Percentiles rank a stretch among this genome's conserved stretches.
These are phyloP conservation scores for Ramalina intermedia DNA, from an alignment of 495 filamentous ascomycete genomes.

Conservation along the genomic window DNA sequence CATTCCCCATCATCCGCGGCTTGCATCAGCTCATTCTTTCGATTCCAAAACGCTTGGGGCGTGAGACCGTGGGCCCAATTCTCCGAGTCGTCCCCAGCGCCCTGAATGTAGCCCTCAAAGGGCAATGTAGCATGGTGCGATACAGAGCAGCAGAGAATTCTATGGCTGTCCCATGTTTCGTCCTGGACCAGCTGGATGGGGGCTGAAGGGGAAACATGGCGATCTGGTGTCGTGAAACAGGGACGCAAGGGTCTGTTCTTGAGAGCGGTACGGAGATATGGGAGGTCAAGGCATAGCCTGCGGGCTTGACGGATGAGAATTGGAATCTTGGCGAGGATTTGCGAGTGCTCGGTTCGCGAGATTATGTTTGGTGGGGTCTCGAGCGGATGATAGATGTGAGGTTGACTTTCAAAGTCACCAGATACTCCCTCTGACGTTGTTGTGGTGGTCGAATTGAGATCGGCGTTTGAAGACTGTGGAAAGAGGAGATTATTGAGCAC, in stretches of 20 bases:
- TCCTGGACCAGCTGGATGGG: background rate
- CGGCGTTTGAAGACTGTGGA: slow-evolving; percentile 33
- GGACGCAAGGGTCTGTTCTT: slow-evolving; percentile 47
- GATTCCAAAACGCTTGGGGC: slow-evolving; percentile 61
- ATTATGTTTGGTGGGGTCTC: slow-evolving; percentile 37
- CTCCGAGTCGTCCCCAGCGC: slow-evolving; percentile 86
- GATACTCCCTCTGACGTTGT: slow-evolving; percentile 51
- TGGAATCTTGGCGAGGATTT: background rate
- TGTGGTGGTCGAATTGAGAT: slow-evolving; percentile 32
- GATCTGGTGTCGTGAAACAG: slow-evolving; percentile 44
- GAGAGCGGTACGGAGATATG: slow-evolving; percentile 14
- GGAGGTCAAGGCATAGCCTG: slow-evolving; percentile 33
- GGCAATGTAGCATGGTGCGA: slow-evolving; percentile 31
- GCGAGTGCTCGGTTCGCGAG: background rate
- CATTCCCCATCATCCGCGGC: slow-evolving; percentile 52
- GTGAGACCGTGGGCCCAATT: slow-evolving; percentile 73
- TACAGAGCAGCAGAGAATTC: slow-evolving; percentile 68
- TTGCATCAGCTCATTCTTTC: slow-evolving; percentile 38
- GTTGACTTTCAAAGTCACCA: slow-evolving; percentile 68
- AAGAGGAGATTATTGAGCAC: slow-evolving; percentile 75
- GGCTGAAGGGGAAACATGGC: slow-evolving; percentile 9
- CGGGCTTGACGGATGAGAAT: slow-evolving; percentile 5
- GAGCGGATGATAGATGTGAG: slow-evolving; percentile 52
- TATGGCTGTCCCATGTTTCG: slow-evolving; percentile 30
- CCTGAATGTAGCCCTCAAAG: slow-evolving; percentile 65